Percentiles rank a stretch among this genome's conserved stretches.
These are phyloP conservation scores for Afroboletus lepidellus DNA, from an alignment of 1,284 basidiomycete genomes.

Conservation along the genomic window DNA sequence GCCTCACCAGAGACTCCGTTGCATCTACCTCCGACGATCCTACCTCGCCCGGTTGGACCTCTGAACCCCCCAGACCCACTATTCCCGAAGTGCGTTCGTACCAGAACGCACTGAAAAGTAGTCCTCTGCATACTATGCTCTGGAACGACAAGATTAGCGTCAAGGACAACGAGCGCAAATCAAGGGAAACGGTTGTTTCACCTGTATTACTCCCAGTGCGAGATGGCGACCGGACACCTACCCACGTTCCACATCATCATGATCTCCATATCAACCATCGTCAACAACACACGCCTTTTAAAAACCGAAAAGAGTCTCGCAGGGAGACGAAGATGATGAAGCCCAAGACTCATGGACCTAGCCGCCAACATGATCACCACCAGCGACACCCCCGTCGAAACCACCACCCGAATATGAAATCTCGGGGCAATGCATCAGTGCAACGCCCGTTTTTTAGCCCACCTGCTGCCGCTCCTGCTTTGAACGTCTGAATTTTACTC, in stretches of 20 bases:
- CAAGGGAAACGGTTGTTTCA: conserved; percentile 40
- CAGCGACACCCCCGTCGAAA: conserved; percentile 36
- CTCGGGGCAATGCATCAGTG: conserved; percentile 53
- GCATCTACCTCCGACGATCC: conserved; percentile 30
- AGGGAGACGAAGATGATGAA: conserved; percentile 64
- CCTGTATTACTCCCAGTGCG: conserved; percentile 54
- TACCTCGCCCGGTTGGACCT: conserved; percentile 31
- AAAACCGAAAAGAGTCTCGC: conserved; percentile 55
- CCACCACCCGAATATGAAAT: conserved; percentile 67
- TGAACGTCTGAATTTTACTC: conserved; percentile 31
- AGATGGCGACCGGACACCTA: conserved; percentile 58
- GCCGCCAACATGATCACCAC: conserved; percentile 37
- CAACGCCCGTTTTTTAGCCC: conserved; percentile 55
- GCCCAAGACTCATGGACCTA: conserved; percentile 49
- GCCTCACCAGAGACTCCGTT: conserved; percentile 54
- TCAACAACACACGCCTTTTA: conserved; percentile 39
- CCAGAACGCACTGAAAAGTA: conserved; percentile 48
- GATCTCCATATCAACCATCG: conserved; percentile 30
- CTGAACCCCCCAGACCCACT: conserved; percentile 23
- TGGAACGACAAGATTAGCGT: conserved; percentile 46
- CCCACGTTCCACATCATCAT: conserved; percentile 29
- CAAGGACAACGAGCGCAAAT: conserved; percentile 22
- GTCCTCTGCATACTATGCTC: conserved; percentile 55
- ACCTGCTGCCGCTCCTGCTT: conserved; percentile 28
- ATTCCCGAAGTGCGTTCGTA: conserved; percentile 26